Conservation (phyloP, 78 protist species). For the Chrysochromulina tobinii region DNA sequence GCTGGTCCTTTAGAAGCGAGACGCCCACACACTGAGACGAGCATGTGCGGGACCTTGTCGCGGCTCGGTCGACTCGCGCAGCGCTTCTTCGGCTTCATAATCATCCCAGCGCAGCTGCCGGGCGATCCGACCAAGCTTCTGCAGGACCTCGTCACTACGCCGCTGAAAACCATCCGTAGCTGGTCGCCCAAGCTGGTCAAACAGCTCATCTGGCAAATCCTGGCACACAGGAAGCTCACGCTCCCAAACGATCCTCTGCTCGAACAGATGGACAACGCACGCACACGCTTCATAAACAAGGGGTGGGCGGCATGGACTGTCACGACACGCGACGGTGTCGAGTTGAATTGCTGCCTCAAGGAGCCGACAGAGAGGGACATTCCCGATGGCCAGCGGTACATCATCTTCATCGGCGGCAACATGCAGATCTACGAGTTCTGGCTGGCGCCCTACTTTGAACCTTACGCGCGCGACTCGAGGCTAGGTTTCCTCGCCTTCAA, state of each 20-base stretch:
- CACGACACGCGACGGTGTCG: neutral
- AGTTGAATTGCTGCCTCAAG: neutral
- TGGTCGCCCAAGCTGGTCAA: neutral
- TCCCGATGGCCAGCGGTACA: neutral
- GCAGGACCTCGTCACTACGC: neutral
- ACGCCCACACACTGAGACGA: too few relatives aligned
- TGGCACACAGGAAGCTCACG: neutral
- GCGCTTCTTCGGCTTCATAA: neutral
- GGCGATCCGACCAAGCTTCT: neutral
- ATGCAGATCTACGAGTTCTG: constrained; percentile 9
- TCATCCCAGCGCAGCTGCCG: neutral
- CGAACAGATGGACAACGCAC: neutral
- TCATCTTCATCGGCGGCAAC: neutral
- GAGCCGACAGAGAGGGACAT: neutral
- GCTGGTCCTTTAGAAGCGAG: too few relatives aligned
- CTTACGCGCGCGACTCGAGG: neutral
- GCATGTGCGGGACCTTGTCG: too few relatives aligned
- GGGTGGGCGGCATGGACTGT: neutral
- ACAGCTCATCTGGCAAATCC: neutral
- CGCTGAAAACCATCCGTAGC: neutral
- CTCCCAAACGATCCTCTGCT: neutral
- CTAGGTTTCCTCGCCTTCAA: neutral
- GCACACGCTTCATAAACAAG: neutral
- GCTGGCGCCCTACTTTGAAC: neutral
- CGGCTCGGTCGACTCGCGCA: too few relatives aligned